Evolutionary conservation across 768 basidiomycete genomes (phyloP).

Genomic region (Hemileccinum rubropunctum): DNA sequence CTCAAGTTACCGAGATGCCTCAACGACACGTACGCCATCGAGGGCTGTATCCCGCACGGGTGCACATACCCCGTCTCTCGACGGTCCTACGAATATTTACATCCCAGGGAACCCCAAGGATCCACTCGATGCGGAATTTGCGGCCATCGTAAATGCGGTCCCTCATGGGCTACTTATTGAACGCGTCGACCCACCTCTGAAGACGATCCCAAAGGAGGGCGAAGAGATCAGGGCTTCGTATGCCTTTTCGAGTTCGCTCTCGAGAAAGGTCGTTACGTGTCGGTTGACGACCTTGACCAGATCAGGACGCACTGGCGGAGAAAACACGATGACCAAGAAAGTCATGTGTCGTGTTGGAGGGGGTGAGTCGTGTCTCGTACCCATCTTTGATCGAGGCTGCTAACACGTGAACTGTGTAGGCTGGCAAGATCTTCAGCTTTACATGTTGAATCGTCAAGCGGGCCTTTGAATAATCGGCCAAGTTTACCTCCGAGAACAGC

Average conservation of each 20-base stretch:
- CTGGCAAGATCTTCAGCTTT: conserved; percentile 78
- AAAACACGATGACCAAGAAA: conserved; percentile 59
- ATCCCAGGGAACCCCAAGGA: conserved; percentile 64
- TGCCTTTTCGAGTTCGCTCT: conserved; percentile 70
- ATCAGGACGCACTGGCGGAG: conserved; percentile 42
- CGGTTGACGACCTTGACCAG: conserved; percentile 77
- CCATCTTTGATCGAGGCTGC: not conserved
- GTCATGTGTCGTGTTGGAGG: conserved; percentile 91
- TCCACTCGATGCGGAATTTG: conserved; percentile 81
- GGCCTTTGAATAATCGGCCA: conserved; percentile 43
- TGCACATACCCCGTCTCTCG: conserved; percentile 57
- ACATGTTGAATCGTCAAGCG: conserved; percentile 74
- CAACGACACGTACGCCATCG: conserved; percentile 55
- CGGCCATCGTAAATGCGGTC: conserved; percentile 68
- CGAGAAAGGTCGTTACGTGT: conserved; percentile 74
- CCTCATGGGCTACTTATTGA: conserved; percentile 76
- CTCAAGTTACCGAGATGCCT: conserved; percentile 70
- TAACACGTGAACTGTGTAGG: conserved; percentile 37
- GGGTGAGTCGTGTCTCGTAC: conserved; percentile 45
- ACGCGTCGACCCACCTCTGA: conserved; percentile 76
- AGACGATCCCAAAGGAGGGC: conserved; percentile 60
- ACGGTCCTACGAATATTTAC: conserved; percentile 59
- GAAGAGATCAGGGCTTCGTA: conserved; percentile 85
- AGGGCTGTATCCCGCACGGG: conserved; percentile 66
- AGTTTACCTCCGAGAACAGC: not conserved